A percentile compares a stretch with the other conserved stretches of the same genome.
phyloP scores from a whole-genome alignment of 139 green algal genomes.

The Spirogloea muscicola region DNA sequence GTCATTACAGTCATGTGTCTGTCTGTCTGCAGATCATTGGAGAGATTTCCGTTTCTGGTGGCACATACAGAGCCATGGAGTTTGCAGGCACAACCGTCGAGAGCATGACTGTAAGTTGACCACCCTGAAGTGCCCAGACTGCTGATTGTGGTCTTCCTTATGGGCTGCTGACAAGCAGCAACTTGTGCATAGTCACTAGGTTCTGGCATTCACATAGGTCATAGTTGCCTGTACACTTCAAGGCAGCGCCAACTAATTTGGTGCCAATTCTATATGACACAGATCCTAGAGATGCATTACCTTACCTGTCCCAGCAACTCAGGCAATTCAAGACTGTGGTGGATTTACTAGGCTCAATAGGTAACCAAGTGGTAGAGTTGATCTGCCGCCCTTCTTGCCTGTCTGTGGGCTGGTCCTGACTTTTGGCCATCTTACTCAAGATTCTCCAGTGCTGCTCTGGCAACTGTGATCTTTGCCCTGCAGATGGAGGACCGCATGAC shows the following conservation, averaged over 20 bases:
- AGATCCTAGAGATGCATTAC: no score
- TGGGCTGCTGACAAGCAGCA: neutral
- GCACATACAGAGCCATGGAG: constrained; percentile 69
- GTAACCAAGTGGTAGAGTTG: no score
- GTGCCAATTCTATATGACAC: neutral
- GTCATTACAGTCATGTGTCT: no score
- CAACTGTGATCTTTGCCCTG: neutral
- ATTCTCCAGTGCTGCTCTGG: neutral
- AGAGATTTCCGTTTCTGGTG: constrained; percentile 79
- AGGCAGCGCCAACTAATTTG: neutral
- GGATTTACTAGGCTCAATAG: neutral
- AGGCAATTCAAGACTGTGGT: neutral
- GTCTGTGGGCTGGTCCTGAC: neutral
- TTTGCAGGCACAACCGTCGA: constrained; percentile 76
- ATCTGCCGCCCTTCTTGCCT: neutral
- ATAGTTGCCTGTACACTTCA: neutral
- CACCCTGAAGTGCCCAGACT: neutral
- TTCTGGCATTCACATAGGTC: neutral
- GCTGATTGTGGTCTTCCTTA: neutral
- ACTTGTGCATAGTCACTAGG: neutral
- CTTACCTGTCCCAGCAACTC: neutral
- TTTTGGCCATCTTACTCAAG: neutral
- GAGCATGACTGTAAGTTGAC: constrained; percentile 62
- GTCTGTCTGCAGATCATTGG: constrained; percentile 90
- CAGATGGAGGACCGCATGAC: constrained; percentile 97